Evolutionary conservation across 2,329 filamentous ascomycete genomes (phyloP).

Genomic region (Sarocladium oryzae): DNA sequence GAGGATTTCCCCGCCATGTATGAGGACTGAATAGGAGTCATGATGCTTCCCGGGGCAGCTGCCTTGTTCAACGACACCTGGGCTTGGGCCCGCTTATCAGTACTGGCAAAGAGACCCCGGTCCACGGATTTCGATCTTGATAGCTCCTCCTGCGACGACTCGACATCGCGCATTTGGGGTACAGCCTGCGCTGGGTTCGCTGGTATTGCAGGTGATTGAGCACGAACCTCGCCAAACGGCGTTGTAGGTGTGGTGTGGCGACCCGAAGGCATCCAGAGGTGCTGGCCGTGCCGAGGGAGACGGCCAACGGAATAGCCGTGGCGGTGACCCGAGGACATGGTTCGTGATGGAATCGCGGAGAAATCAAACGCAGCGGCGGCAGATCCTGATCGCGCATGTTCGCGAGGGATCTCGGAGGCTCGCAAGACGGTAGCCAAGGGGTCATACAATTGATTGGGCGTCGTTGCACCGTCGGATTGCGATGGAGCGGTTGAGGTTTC

Average conservation of each 20-base stretch:
- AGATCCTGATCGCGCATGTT: slow-evolving; percentile 18
- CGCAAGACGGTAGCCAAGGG: slow-evolving; percentile 33
- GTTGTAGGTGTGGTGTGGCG: neutral
- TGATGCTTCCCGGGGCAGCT: slow-evolving; percentile 54
- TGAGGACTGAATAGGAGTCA: slow-evolving; percentile 17
- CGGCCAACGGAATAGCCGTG: slow-evolving; percentile 40
- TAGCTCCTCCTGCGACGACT: slow-evolving; percentile 34
- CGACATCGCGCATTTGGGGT: slow-evolving; percentile 22
- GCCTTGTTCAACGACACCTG: slow-evolving; percentile 58
- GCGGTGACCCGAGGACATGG: slow-evolving; percentile 25
- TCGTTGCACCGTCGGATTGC: slow-evolving; percentile 6
- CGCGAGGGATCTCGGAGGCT: slow-evolving; percentile 19
- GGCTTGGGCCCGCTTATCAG: slow-evolving; percentile 58
- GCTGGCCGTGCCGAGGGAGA: slow-evolving; percentile 35
- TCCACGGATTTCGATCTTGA: slow-evolving; percentile 59
- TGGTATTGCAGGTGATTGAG: neutral
- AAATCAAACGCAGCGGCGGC: slow-evolving; percentile 3
- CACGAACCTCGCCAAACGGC: neutral
- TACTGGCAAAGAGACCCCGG: slow-evolving; percentile 48
- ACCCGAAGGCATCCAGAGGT: slow-evolving; percentile 20
- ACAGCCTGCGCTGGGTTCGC: neutral
- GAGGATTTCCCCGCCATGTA: slow-evolving; percentile 15
- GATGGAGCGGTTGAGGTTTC: neutral
- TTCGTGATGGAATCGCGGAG: neutral
- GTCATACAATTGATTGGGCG: slow-evolving; percentile 24